These are phyloP conservation scores for Pseudozyma sp. DNA, from an alignment of 1,284 basidiomycete species.

Conservation along the genomic window DNA sequence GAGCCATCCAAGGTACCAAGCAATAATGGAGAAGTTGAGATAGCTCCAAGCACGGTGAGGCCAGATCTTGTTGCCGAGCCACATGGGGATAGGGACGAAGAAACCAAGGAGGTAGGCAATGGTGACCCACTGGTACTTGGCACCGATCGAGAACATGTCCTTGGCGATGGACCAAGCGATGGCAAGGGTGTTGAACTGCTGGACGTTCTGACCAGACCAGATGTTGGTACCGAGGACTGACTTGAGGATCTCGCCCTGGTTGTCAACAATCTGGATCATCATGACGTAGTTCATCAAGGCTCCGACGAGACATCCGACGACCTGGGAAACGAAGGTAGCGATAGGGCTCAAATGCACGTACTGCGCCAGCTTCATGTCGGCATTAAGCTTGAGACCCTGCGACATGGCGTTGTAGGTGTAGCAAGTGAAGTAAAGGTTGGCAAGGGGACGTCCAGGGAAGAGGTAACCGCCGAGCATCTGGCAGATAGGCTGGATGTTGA, in stretches of 20 bases:
- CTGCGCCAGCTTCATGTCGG: slow-evolving; percentile 48
- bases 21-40: slow-evolving; percentile 48
- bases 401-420: slow-evolving; percentile 48
- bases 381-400: slow-evolving; percentile 29
- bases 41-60: slow-evolving; percentile 43
- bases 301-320: slow-evolving; percentile 47
- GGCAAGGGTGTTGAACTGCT: slow-evolving; percentile 47
- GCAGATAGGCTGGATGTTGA: slow-evolving; percentile 47
- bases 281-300: slow-evolving; percentile 48
- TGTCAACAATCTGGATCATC: slow-evolving; percentile 26
- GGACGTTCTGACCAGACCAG: slow-evolving; percentile 50
- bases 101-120: slow-evolving; percentile 30
- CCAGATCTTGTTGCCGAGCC: slow-evolving; percentile 33
- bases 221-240: slow-evolving; percentile 46
- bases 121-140: slow-evolving; percentile 43
- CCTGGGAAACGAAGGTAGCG: slow-evolving; percentile 43
- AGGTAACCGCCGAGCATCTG: slow-evolving; percentile 57
- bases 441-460: slow-evolving; percentile 48
- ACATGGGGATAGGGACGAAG: slow-evolving; percentile 30
- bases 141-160: slow-evolving; percentile 41
- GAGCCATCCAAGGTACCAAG: slow-evolving; percentile 43
- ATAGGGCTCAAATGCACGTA: slow-evolving; percentile 54
- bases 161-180: slow-evolving; percentile 51
- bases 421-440: slow-evolving; percentile 53
- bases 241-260: slow-evolving; percentile 43